Percentiles rank a stretch among this genome's conserved stretches.
Conservation (phyloP, 1,139 yeast species). For the Debaryomycetaceae sp. region DNA sequence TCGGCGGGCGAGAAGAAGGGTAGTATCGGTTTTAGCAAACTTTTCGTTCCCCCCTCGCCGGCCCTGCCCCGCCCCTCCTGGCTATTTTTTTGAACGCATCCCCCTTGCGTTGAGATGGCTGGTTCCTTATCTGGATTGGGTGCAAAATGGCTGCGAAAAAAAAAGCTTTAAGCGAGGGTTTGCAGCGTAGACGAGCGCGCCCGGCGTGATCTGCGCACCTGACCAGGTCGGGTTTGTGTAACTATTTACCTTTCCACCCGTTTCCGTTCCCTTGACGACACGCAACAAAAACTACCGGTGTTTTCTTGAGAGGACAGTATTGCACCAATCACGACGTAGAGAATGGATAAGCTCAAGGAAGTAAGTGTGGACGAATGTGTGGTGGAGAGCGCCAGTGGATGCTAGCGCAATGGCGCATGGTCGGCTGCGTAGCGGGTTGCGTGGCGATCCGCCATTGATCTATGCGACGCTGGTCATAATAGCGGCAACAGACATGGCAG, state of each 20-base stretch:
- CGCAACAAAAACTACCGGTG: slow-evolving; percentile 5
- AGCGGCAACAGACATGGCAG: too few species aligned
- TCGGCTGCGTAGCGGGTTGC: too few species aligned
- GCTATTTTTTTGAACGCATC: background rate
- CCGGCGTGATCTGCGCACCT: background rate
- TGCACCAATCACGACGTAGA: slow-evolving; percentile 8
- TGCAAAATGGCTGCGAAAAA: background rate
- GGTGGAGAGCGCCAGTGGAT: background rate
- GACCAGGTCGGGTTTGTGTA: slow-evolving; percentile 7
- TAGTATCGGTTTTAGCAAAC: background rate
- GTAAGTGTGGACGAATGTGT: slow-evolving; percentile 27
- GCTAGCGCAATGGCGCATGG: too few species aligned
- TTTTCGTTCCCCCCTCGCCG: background rate
- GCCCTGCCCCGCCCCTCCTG: too few species aligned
- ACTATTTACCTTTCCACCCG: slow-evolving; percentile 1
- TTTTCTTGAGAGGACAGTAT: slow-evolving; percentile 1
- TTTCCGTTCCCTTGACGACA: slow-evolving; percentile 9
- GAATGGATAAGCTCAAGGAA: slow-evolving; percentile 51
- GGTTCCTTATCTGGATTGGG: too few species aligned
- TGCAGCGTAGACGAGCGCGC: background rate
- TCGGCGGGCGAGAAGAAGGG: slow-evolving; percentile 1
- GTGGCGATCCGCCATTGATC: background rate
- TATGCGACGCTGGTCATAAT: too few species aligned
- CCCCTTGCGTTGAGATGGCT: too few species aligned
- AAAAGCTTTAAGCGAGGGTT: background rate